Evolutionary conservation across 805 yeast species (phyloP), one percentile per base, ranked within the genome.

Genomic region (Metschnikowia corniflorae): DNA sequence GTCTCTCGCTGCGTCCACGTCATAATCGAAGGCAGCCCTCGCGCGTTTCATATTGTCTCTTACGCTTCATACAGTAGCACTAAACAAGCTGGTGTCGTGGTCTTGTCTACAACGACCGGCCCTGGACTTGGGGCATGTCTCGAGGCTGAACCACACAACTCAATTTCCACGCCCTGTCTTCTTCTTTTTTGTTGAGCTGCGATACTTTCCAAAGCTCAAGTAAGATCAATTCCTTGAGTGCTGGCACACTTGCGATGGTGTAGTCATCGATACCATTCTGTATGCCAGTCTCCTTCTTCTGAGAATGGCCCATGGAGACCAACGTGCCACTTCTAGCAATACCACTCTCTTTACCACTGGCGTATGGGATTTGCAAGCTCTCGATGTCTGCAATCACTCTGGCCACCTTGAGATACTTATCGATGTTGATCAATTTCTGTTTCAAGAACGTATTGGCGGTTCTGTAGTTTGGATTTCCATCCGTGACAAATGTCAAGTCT

Each of bases 401-500:
- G 6, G 88, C 78, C 32, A 80, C 73, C 53, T 78, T 81, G 58
- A 72, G 69, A 52, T 80, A 81, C 54, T 85, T 85, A 54, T 82
- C 93, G 44, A 84, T 75, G 52, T 85, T 83, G 51, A 85, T 76
- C 45, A 82, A 64, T 49, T 75, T 75, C 50, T 75, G 77, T 44
- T 70, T 70, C 50, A 77, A 63, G 50, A 76, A 75, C 5, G 65
- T 73, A 43, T 78, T 75, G 5, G 82, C 79, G 42, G 69, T 75
- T 54, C 89, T 68, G 54, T 65, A 79, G 49, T 77, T 80, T 26
- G 82, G 72, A 53, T 84, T 84, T n/a, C 93, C 91, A 48, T 85
- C 94, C 34, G 79, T 73, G n/a, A 83, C 77, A 61, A 84, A 83
- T 0, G 89, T 83, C 50, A 85, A 66, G 58, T 85, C 95, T 58